A percentile compares a stretch with the other conserved stretches of the same genome.
Evolutionary conservation across 305 asterid genomes (phyloP).

Genomic region (Fraxinus angustifolia): DNA sequence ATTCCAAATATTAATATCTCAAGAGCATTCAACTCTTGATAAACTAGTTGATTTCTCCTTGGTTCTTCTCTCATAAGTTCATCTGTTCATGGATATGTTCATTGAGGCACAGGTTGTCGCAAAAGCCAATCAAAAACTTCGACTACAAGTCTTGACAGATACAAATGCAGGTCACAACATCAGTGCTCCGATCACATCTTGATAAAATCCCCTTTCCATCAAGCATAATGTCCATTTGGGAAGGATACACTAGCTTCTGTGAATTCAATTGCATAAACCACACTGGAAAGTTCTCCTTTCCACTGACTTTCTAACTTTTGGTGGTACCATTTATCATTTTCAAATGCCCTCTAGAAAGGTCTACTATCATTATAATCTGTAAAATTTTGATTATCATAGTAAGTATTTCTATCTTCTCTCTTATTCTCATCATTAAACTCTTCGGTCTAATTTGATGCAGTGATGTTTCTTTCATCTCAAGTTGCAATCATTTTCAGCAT

Average conservation of each 20-base stretch:
- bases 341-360: not conserved
- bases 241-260: not conserved
- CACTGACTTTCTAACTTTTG: not conserved
- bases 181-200: not conserved
- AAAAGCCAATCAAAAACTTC: not conserved
- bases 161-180: not conserved
- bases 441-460: not conserved
- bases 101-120: not conserved
- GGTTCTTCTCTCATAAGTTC: not conserved
- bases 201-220: not conserved
- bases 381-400: not conserved
- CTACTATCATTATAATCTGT: not conserved
- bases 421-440: constrained; percentile 7
- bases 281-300: not conserved
- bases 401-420: not conserved
- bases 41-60: not conserved
- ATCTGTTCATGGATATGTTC: not conserved
- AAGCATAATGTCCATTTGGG: not conserved
- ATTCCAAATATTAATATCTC: not conserved
- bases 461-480: not conserved
- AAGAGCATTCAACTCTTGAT: not conserved
- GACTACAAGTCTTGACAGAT: not conserved
- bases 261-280: not conserved
- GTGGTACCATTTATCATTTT: not conserved
- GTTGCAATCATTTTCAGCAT: not conserved